phyloP scores from a whole-genome alignment of 2,329 filamentous ascomycete species.

The Beauveria medogensis region DNA sequence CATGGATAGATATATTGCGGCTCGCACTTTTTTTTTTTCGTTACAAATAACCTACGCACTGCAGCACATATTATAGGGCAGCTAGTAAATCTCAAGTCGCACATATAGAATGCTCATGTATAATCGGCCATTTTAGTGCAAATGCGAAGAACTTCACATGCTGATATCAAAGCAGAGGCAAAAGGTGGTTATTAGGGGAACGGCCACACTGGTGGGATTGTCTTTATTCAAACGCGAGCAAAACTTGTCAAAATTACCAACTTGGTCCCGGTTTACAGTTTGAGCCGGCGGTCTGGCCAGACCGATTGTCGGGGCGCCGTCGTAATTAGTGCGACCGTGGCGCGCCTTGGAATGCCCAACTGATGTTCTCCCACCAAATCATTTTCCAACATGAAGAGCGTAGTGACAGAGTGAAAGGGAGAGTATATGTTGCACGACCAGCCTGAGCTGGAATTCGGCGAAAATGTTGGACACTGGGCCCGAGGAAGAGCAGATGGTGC shows the following conservation, averaged over 20 bases:
- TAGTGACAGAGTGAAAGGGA: neutral
- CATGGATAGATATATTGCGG: conserved; percentile 6
- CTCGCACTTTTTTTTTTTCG: conserved; percentile 1
- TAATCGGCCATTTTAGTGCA: neutral
- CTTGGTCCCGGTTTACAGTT: neutral
- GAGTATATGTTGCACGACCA: neutral
- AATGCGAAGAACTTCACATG: neutral
- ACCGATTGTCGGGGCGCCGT: neutral
- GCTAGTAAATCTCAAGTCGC: no score
- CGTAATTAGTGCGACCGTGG: neutral
- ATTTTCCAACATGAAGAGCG: neutral
- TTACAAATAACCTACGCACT: neutral
- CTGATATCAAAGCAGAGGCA: neutral
- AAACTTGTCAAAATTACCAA: neutral
- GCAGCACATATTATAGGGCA: neutral
- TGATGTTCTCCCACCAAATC: neutral
- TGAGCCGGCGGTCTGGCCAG: neutral
- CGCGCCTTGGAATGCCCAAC: conserved; percentile 5
- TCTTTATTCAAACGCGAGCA: neutral
- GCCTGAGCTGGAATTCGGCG: neutral
- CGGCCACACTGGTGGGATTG: neutral
- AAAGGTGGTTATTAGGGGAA: no score
- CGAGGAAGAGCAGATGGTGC: neutral
- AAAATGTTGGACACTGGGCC: neutral
- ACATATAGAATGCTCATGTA: no score